Evolutionary conservation across 352 stramenopile genomes (phyloP), one percentile per base, ranked within the genome.

Genomic region (Phytophthora chlamydospora): DNA sequence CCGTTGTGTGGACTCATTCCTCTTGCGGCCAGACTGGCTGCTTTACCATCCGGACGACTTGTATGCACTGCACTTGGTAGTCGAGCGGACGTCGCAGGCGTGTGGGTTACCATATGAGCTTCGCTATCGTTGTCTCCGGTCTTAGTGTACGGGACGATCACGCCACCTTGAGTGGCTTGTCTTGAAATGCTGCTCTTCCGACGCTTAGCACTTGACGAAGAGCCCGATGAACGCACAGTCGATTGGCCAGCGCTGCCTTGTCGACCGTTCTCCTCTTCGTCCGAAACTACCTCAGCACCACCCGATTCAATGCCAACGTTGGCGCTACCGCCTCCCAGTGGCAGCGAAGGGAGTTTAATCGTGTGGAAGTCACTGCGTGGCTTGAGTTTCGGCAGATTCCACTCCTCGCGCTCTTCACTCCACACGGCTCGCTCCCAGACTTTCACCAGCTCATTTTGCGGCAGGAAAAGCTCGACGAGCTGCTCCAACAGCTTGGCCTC

Each of bases 401-500:
- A 94, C 40, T 89, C 79, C 33, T 92, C 86, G 4, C 85, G 73
- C 17, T 96, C 88, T 38, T 97, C 89, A 45, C 68, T 73, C 84
- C 89, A 97, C 7, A 95, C 71, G 0, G 85, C 83, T 33, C 86
- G 85, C 35, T 96, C 85, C 88, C 88, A 97, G 13, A 97, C 86
- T 49, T 95, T 93, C 14, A 91, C 79, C 5, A 96, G 66, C 40
- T 96, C 88, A 27, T 90, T 93, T 47, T 94, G 81, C 5, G 80
- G 77, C 13, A 97, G 38, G 33, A 97, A 93, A 1, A 96, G 48
- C 61, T 94, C 80, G 3, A 92, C 80, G n/a, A 96, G 80, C 44
- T 97, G 87, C 59, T 96, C 86, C 32, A 96, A 64, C 19, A 97
- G 64, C 59, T 96, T 94, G 24, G 82, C 75, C 59, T 97, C 90